These are phyloP conservation scores for Lactarius indigo DNA, from an alignment of 768 basidiomycete species.

Conservation along the genomic window DNA sequence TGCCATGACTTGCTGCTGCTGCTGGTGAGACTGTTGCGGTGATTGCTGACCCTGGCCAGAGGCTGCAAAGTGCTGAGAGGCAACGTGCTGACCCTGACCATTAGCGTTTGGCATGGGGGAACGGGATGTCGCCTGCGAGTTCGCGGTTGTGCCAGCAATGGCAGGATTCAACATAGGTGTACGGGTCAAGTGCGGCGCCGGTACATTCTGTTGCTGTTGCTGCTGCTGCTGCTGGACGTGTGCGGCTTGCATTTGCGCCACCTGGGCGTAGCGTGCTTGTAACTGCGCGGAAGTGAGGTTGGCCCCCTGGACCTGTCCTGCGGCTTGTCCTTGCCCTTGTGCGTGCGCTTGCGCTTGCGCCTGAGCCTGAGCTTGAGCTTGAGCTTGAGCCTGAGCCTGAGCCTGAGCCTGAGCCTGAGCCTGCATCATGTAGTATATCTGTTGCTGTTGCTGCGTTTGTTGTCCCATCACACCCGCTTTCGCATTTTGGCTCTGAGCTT, in stretches of 20 bases:
- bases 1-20: slow-evolving; percentile 14
- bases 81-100: slow-evolving; percentile 26
- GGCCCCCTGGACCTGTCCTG: slow-evolving; percentile 9
- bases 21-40: slow-evolving; percentile 16
- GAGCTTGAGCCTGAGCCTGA: slow-evolving; percentile 25
- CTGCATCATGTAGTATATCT: background rate
- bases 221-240: slow-evolving; percentile 30
- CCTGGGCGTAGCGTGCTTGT: slow-evolving; percentile 16
- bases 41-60: slow-evolving; percentile 13
- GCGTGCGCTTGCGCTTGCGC: slow-evolving; percentile 26
- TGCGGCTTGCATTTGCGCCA: slow-evolving; percentile 12
- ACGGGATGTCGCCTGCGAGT: slow-evolving; percentile 13
- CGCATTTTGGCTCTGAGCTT: slow-evolving; percentile 14
- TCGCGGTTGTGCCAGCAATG: slow-evolving; percentile 9
- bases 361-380: slow-evolving; percentile 18
- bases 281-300: background rate
- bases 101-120: slow-evolving; percentile 23
- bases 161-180: slow-evolving; percentile 23
- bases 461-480: slow-evolving; percentile 9
- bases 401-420: slow-evolving; percentile 21
- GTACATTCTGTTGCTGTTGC: slow-evolving; percentile 28
- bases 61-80: slow-evolving; percentile 7
- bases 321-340: slow-evolving; percentile 18
- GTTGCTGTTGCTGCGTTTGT: background rate
- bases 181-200: slow-evolving; percentile 23